Evolutionary conservation across 1,284 basidiomycete species (phyloP).

Genomic region (Cryptococcus amylolentus): DNA sequence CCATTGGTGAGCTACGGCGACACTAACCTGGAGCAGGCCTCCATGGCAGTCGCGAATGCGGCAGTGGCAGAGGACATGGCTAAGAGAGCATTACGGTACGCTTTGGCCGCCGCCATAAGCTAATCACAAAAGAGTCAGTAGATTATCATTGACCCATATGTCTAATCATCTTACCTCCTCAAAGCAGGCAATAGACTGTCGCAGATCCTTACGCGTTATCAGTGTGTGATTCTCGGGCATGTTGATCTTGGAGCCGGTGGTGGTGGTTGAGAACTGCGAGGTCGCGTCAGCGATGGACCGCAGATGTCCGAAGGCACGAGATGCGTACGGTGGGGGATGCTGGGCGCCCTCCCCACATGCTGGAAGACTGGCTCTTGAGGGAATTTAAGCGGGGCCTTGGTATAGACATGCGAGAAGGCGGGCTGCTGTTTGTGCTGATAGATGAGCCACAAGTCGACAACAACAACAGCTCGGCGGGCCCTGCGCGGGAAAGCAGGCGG

Average conservation of each 20-base stretch:
- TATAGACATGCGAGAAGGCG: not conserved
- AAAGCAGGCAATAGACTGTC: slow-evolving; percentile 46
- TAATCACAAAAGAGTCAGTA: slow-evolving; percentile 38
- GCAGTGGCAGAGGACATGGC: slow-evolving; percentile 81
- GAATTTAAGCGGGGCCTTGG: slow-evolving; percentile 27
- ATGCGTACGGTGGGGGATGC: slow-evolving; percentile 35
- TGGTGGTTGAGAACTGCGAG: slow-evolving; percentile 45
- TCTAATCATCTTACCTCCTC: slow-evolving; percentile 36
- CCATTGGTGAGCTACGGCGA: not conserved
- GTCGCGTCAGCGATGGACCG: not conserved
- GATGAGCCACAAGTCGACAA: too few relatives aligned
- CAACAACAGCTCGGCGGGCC: not conserved
- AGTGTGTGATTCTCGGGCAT: slow-evolving; percentile 39
- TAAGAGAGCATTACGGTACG: slow-evolving; percentile 77
- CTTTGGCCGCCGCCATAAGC: slow-evolving; percentile 73
- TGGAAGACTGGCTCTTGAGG: slow-evolving; percentile 22
- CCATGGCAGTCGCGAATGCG: slow-evolving; percentile 79
- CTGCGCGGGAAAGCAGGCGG: not conserved
- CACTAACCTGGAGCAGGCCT: slow-evolving; percentile 71
- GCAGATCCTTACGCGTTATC: slow-evolving; percentile 46
- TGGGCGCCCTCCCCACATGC: slow-evolving; percentile 29
- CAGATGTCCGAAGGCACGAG: not conserved
- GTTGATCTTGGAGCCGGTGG: slow-evolving; percentile 45
- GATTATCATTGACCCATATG: not conserved
- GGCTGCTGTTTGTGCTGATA: too few relatives aligned